Evolutionary conservation across 257 asterid species (phyloP).

Genomic region (Gardenia jasminoides): DNA sequence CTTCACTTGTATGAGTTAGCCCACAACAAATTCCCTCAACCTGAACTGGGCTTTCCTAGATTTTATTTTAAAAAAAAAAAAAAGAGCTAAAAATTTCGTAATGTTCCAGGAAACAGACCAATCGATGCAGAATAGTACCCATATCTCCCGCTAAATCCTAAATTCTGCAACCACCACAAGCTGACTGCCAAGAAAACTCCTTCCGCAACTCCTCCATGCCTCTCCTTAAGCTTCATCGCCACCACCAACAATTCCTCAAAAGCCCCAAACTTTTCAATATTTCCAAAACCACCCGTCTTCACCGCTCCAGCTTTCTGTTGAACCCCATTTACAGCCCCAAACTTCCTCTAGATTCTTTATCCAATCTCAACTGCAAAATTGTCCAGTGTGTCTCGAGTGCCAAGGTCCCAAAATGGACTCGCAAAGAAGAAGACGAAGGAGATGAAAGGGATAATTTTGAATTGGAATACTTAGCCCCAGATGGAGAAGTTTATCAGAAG

Average conservation of each 20-base stretch:
- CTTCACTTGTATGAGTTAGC: not conserved
- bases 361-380: constrained; percentile 18
- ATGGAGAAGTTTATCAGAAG: constrained; percentile 82
- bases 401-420: constrained; percentile 33
- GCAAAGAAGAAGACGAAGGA: constrained; percentile 41
- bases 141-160: constrained; percentile 17
- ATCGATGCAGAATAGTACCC: not conserved
- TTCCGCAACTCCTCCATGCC: constrained; percentile 33
- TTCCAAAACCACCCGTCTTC: constrained; percentile 13
- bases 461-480: constrained; percentile 74
- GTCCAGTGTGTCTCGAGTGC: constrained; percentile 19
- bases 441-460: constrained; percentile 32
- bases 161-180: not conserved
- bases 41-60: not conserved
- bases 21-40: not conserved
- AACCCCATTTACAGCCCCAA: constrained; percentile 20
- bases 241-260: constrained; percentile 7
- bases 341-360: constrained; percentile 12
- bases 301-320: constrained; percentile 4
- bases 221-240: constrained; percentile 42
- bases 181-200: not conserved
- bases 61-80: too few species aligned
- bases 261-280: constrained; percentile 23
- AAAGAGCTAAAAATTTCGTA: not conserved
- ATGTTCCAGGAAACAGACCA: not conserved